Base-by-base conservation (phyloP, 2,329 filamentous ascomycete genomes). In the Fusarium mexicanum region DNA sequence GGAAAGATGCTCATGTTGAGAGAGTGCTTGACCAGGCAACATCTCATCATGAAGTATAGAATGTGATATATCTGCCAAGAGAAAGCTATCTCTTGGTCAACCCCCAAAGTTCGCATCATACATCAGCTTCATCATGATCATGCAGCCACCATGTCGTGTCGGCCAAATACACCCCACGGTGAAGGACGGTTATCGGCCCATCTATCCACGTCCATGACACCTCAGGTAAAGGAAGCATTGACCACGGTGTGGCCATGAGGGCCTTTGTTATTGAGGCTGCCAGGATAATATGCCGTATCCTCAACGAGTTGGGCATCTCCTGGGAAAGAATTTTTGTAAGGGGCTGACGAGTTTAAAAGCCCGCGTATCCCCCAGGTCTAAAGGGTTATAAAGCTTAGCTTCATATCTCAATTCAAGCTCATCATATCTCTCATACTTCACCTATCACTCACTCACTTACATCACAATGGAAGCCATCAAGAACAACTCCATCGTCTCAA, bases 171-270 rank as follows among this genome's bases (percentile, higher is more conserved):
- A 75, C 72, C 76, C 75, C 76, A 78, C 69, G 75, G 69, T 74
- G 67, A 76, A 41, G 64, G 47, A 61, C 74, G 65, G 55, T 58
- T 74, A 78, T 78, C 77, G 69, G 61, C 69, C 77, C 77, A 78
- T 78, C 70, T 69, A 76, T 73, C 77, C 77, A 79, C 76, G 76
- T 44, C 67, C 69, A 74, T 73, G 72, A 76, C 69, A 71, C 70
- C 71, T 63, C 57, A 67, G 61, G 58, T 64, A 41, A 59, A 50
- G 55, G 18, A 53, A 67, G 77, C 77, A 75, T 76, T 75, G 77
- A 72, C 76, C 76, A 78, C 71, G 71, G 59, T 75, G 75, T 76
- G 77, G 64, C 74, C 72, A 78, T 75, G 68, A 78, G 54, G 67
- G 35, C 69, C 64, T 74, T 29, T 76, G 66, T 64, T 68, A 71